Evolutionary conservation across 2,329 filamentous ascomycete genomes (phyloP).

Genomic region (Phaeosphaeria sp.): DNA sequence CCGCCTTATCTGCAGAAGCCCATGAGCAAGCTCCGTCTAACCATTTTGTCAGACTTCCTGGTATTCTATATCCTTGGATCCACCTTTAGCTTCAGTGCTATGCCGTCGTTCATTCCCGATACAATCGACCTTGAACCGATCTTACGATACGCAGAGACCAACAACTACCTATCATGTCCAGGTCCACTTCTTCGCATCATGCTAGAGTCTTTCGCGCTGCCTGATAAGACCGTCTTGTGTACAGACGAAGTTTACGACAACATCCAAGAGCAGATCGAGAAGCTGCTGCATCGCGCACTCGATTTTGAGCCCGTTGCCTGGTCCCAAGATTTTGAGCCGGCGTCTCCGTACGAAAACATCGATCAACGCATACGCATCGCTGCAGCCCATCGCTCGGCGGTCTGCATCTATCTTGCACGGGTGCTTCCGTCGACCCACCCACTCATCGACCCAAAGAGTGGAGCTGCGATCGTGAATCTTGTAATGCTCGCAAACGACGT

Average conservation of each 20-base stretch:
- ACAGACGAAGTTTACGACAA: constrained; percentile 8
- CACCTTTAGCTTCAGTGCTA: constrained; percentile 38
- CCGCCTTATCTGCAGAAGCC: constrained; percentile 33
- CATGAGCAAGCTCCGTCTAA: constrained; percentile 43
- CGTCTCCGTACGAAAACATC: constrained; percentile 42
- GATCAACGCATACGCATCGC: constrained; percentile 45
- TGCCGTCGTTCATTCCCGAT: constrained; percentile 37
- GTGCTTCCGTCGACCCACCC: constrained; percentile 40
- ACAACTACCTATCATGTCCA: constrained; percentile 50
- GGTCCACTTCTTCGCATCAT: constrained; percentile 45
- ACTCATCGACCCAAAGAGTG: constrained; percentile 49
- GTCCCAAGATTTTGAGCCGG: constrained; percentile 40
- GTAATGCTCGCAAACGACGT: constrained; percentile 57
- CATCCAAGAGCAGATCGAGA: constrained; percentile 34
- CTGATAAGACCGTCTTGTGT: constrained; percentile 25
- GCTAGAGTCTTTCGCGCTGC: constrained; percentile 44
- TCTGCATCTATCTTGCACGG: constrained; percentile 49
- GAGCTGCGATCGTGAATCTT: constrained; percentile 44
- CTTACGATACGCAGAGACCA: constrained; percentile 48
- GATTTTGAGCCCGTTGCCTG: constrained; percentile 42
- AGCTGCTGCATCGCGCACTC: constrained; percentile 33
- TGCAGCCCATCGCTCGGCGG: constrained; percentile 48
- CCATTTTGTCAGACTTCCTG: constrained; percentile 45
- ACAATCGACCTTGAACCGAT: constrained; percentile 42
- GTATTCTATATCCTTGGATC: constrained; percentile 47